A percentile compares a stretch with the other conserved stretches of the same genome.
Evolutionary conservation across 768 basidiomycete species (phyloP).

Genomic region (Tricholoma terreum): DNA sequence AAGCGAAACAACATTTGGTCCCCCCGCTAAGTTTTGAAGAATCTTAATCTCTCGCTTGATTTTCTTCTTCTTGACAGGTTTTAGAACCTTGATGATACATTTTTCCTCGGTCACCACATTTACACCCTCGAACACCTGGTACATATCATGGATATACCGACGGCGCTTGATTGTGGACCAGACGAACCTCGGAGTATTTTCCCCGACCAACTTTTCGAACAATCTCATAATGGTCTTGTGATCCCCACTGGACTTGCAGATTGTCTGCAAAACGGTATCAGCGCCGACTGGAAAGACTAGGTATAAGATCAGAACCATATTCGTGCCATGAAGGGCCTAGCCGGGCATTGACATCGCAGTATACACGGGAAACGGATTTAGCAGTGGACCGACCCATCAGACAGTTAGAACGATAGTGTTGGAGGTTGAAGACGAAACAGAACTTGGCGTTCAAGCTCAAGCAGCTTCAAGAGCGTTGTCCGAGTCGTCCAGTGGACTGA

Average conservation of each 20-base stretch:
- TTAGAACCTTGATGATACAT: slow-evolving; percentile 97
- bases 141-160: slow-evolving; percentile 10
- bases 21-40: slow-evolving; percentile 92
- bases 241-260: slow-evolving; percentile 95
- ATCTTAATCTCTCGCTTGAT: slow-evolving; percentile 99
- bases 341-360: slow-evolving; percentile 83
- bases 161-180: slow-evolving; percentile 3
- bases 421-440: slow-evolving; percentile 7
- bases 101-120: slow-evolving; percentile 89
- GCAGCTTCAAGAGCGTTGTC: neutral
- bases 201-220: slow-evolving; percentile 94
- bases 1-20: slow-evolving; percentile 90
- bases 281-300: slow-evolving; percentile 12
- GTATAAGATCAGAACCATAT: slow-evolving; percentile 64
- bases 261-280: slow-evolving; percentile 60
- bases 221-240: slow-evolving; percentile 97
- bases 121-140: slow-evolving; percentile 88
- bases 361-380: slow-evolving; percentile 83
- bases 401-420: slow-evolving; percentile 15
- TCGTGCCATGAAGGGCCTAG: slow-evolving; percentile 92
- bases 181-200: slow-evolving; percentile 86
- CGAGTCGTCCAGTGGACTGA: neutral
- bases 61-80: slow-evolving; percentile 99
- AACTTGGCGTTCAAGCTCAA: neutral
- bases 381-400: slow-evolving; percentile 69